Evolutionary conservation across 805 yeast genomes (phyloP).

Genomic region (Candida corydali): DNA sequence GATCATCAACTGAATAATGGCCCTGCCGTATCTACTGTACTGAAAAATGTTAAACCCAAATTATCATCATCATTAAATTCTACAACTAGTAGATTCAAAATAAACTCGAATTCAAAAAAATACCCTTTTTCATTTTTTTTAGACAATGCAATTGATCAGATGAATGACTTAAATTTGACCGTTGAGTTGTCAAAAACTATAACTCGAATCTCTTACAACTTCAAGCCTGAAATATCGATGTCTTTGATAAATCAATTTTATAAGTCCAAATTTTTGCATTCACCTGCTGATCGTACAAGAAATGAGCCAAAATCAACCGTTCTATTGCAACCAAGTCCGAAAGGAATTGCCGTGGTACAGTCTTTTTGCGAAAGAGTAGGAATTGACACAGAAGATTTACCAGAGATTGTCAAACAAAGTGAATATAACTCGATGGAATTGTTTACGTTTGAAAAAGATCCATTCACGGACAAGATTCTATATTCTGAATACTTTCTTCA

Average conservation of each 20-base stretch:
- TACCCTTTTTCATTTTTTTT: slow-evolving; percentile 53
- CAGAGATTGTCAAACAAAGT: slow-evolving; percentile 46
- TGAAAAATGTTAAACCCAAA: not conserved
- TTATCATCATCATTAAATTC: not conserved
- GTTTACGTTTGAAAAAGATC: slow-evolving; percentile 62
- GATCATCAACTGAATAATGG: not conserved
- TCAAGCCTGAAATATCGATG: slow-evolving; percentile 47
- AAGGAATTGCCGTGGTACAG: slow-evolving; percentile 72
- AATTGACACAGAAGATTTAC: slow-evolving; percentile 32
- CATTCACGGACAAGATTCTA: slow-evolving; percentile 52
- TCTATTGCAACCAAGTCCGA: slow-evolving; percentile 81
- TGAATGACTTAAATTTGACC: slow-evolving; percentile 47
- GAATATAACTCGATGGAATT: slow-evolving; percentile 69
- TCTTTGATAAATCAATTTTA: slow-evolving; percentile 49
- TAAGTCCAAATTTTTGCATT: slow-evolving; percentile 62
- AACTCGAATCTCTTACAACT: slow-evolving; percentile 51
- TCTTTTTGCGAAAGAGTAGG: slow-evolving; percentile 59
- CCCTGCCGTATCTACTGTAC: not conserved
- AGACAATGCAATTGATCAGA: slow-evolving; percentile 46
- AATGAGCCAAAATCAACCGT: slow-evolving; percentile 38
- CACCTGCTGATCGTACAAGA: slow-evolving; percentile 71
- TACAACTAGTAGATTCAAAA: slow-evolving; percentile 12
- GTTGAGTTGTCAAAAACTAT: slow-evolving; percentile 48
- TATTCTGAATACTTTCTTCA: slow-evolving; percentile 63
- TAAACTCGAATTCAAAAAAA: slow-evolving; percentile 23